Base-by-base conservation (phyloP, 768 basidiomycete species). In the Suillus bovinus region DNA sequence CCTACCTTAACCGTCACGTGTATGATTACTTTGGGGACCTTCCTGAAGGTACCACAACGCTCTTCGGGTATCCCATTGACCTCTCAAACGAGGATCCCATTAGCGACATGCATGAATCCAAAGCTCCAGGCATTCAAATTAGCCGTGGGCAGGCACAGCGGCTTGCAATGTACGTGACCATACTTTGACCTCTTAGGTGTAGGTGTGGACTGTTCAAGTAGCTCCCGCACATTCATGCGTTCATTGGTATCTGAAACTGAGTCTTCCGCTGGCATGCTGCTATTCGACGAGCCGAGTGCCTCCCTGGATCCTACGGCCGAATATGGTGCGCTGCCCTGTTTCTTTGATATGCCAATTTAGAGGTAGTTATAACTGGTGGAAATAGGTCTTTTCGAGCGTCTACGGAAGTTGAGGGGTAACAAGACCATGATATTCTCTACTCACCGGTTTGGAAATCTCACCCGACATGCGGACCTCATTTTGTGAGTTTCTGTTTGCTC, bases 351-450 rank as follows among this genome's bases (percentile, higher is more conserved):
- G 22, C 6, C 29, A 6, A 33, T 24, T 31, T 9, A 46, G 42
- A 24, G 59, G 41, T 58, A 31, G 13, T 55, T 5, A 10, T 58
- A 31, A 62, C 29, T 33, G 38, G 10, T 59, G 5, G 34, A 33
- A 13, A 22, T 58, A 84, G 82, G 92, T 68, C 77, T 93, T 6
- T 93, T 93, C 60, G 84, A 88, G 64, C 80, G 90, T 50, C 76
- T 93, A 34, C 84, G 87, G n/a, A 75, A 79, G 8, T 70, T 91
- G n/a, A 80, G 90, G 52, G 89, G 88, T 14, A 86, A 82, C 71
- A 93, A 90, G 73, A 92, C 91, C 2, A 92, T 92, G 91, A 72
- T 92, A 24, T 91, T 91, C 69, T 91, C 90, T 1, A 88, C 88
- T 0, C 91, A 75, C 29, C 59, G 74, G 38, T 82, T 80, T 68